Conservation (phyloP, 83 land plant genomes). For the Isoetes engelmannii region DNA sequence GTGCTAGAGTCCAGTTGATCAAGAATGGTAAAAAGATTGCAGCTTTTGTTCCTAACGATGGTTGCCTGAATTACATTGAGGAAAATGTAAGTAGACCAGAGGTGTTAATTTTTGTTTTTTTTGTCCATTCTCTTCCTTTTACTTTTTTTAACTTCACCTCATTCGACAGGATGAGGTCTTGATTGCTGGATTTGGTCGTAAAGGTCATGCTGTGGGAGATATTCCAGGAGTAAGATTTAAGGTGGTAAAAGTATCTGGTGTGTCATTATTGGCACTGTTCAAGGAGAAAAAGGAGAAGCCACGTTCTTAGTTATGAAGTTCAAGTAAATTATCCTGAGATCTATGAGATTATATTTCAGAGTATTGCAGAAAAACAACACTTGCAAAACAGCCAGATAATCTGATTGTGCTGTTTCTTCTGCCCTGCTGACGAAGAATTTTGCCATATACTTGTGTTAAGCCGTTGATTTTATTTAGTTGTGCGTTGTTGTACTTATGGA, state of each 20-base stretch:
- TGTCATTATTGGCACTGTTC: conserved; percentile 10
- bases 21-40: conserved; percentile 71
- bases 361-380: too few species aligned
- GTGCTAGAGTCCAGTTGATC: conserved; percentile 58
- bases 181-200: conserved; percentile 31
- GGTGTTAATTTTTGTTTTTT: too few species aligned
- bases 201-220: conserved; percentile 34
- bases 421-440: too few species aligned
- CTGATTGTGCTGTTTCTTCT: too few species aligned
- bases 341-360: too few species aligned
- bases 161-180: conserved; percentile 27
- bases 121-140: conserved; percentile 21
- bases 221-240: conserved; percentile 32
- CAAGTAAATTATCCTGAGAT: too few species aligned
- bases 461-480: too few species aligned
- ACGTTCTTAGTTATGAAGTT: conserved; percentile 15
- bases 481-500: too few species aligned
- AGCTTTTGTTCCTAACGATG: conserved; percentile 72
- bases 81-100: conserved; percentile 40
- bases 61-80: conserved; percentile 56
- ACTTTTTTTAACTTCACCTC: conserved; percentile 44
- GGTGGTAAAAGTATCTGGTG: conserved; percentile 17
- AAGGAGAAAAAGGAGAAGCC: conserved; percentile 49
- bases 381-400: too few species aligned
- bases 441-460: too few species aligned